Base-by-base conservation (phyloP, 2,329 filamentous ascomycete genomes). In the Colletotrichum australisinense region DNA sequence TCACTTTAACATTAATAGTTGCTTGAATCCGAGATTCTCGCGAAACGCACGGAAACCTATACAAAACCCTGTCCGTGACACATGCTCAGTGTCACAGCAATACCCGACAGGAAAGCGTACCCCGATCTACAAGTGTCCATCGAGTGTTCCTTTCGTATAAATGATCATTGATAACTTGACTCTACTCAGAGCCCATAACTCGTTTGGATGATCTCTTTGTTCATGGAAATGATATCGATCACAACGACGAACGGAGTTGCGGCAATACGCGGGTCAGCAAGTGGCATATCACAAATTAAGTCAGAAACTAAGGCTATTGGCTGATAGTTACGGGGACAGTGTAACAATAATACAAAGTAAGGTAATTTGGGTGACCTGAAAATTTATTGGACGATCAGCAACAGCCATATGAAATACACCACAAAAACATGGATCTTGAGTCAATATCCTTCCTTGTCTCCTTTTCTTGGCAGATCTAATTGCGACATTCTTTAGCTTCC, bases 401-500 rank as follows among this genome's bases (percentile, higher is more conserved):
- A 6, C 11, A 52, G 35, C 26, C 1, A 14, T 22, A 24, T 16
- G 8, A 14, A 14, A 35, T 46, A n/a, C 22, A 52, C 60, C 16
- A 22, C 7, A 28, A 14, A 11, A 52, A 26, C 42, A 11, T 35
- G n/a, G 22, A 60, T 64, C 16, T 49, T 62, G 66, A 59, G 32
- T 64, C 55, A 42, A 65, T 19, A 60, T 73, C 42, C 14, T 38
- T 60, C 32, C 59, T 60, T 14, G 19, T 56, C 35, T 19, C 16
- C 42, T 49, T n/a, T 9, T 4, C 16, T 26, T 26, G 52, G 69
- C 60, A 65, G 38, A 63, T n/a, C 57, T 1, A 4, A 32, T 68
- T 68, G 64, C 63, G 57, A 62, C 57, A 58, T 72, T 24, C 26
- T 52, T 49, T 46, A 4, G 55, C 19, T 19, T 9, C 16, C 38